phyloP scores from a whole-genome alignment of 345 rosid species.

The Passiflora organensis region DNA sequence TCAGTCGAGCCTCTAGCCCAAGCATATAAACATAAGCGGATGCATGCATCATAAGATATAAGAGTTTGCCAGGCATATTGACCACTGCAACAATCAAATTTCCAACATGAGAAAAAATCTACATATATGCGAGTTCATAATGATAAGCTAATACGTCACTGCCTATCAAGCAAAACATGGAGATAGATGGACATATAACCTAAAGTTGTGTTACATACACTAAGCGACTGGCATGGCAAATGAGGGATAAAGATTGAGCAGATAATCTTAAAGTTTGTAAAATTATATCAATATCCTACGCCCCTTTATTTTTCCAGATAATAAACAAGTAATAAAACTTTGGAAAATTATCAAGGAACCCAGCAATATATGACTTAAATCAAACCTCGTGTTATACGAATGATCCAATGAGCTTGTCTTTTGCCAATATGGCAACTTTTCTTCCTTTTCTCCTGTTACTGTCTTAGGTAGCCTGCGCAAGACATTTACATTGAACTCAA shows the following conservation, averaged over 20 bases:
- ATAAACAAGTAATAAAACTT: not conserved
- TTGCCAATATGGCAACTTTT: conserved; percentile 46
- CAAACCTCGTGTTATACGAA: conserved; percentile 56
- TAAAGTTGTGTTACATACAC: no score
- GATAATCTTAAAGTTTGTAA: not conserved
- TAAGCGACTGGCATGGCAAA: not conserved
- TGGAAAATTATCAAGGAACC: not conserved
- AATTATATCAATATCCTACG: no score
- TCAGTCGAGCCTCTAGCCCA: conserved; percentile 89
- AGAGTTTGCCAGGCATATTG: conserved; percentile 94
- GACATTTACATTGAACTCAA: conserved; percentile 17
- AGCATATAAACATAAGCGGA: conserved; percentile 68
- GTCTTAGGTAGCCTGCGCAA: conserved; percentile 34
- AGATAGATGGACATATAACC: no score
- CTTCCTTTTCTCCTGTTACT: conserved; percentile 29
- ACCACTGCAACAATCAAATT: conserved; percentile 42
- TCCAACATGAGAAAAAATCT: conserved; percentile 4
- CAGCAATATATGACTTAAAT: conserved; percentile 3
- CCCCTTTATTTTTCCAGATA: no score
- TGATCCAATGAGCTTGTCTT: conserved; percentile 34
- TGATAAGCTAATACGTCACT: no score
- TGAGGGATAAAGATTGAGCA: not conserved
- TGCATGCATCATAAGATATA: conserved; percentile 91
- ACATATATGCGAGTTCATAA: no score
- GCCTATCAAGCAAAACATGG: no score